Conservation (phyloP, 2,329 filamentous ascomycete genomes). For the Nannizzia gypsea region DNA sequence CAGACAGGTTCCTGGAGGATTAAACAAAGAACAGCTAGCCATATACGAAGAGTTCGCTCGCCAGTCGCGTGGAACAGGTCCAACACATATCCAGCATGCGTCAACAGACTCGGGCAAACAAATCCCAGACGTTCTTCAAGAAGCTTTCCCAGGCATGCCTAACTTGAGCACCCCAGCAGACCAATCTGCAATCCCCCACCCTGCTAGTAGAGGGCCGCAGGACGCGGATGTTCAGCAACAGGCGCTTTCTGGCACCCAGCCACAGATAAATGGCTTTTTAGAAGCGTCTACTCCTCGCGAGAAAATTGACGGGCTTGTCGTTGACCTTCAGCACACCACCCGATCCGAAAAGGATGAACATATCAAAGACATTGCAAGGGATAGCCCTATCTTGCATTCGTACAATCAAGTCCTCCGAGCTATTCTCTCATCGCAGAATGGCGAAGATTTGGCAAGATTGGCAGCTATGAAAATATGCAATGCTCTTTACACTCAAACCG, state of each 20-base stretch:
- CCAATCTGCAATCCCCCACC: conserved; percentile 48
- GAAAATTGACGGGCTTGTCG: conserved; percentile 42
- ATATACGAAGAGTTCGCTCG: conserved; percentile 95
- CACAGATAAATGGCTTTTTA: conserved; percentile 50
- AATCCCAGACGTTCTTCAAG: conserved; percentile 51
- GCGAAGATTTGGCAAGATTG: conserved; percentile 45
- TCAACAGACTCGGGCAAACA: conserved; percentile 50
- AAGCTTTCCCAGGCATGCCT: conserved; percentile 47
- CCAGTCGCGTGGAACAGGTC: conserved; percentile 57
- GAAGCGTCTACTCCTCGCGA: conserved; percentile 44
- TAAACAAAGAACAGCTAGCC: conserved; percentile 84
- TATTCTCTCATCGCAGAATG: conserved; percentile 44
- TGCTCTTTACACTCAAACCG: conserved; percentile 44
- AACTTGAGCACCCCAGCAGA: conserved; percentile 53
- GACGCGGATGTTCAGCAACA: conserved; percentile 30
- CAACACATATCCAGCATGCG: conserved; percentile 42
- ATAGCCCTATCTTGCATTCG: conserved; percentile 44
- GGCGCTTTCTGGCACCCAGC: conserved; percentile 29
- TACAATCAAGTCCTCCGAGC: conserved; percentile 46
- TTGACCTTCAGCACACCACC: conserved; percentile 45
- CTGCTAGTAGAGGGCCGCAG: conserved; percentile 42
- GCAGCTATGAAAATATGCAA: conserved; percentile 47
- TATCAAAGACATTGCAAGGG: conserved; percentile 45
- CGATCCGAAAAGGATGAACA: conserved; percentile 47
- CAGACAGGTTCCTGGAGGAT: conserved; percentile 66